A percentile compares a stretch with the other conserved stretches of the same genome.
Conservation (phyloP, 768 basidiomycete genomes). For the Podaxis sp. region DNA sequence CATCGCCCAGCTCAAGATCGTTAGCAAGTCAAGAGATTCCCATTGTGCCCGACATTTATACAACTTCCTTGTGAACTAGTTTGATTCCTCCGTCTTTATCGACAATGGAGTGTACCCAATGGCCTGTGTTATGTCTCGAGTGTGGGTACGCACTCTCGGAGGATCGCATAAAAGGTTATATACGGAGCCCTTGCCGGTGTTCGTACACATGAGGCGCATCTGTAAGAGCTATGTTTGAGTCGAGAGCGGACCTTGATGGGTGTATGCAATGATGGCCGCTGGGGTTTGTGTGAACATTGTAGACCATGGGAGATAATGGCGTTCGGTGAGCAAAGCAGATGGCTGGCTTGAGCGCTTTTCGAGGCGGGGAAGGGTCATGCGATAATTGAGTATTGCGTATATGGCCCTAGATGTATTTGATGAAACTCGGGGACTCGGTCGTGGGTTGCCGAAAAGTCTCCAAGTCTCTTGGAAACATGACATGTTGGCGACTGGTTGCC, state of each 20-base stretch:
- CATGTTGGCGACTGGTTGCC: too few species aligned
- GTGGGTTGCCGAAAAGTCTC: too few species aligned
- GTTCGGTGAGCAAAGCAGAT: background rate
- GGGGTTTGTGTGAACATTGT: background rate
- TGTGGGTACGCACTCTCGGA: background rate
- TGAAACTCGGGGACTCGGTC: too few species aligned
- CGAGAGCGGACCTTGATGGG: background rate
- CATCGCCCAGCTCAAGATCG: background rate
- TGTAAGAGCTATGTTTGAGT: background rate
- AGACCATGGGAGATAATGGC: background rate
- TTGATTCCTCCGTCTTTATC: background rate
- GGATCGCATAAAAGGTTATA: background rate
- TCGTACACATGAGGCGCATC: background rate
- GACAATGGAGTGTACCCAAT: background rate
- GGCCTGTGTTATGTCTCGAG: background rate
- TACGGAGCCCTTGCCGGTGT: background rate
- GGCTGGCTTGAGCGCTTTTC: background rate
- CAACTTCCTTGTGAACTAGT: background rate
- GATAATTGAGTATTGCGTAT: too few species aligned
- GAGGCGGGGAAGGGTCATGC: too few species aligned
- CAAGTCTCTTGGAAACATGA: too few species aligned
- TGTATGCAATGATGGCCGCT: background rate
- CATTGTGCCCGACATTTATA: background rate
- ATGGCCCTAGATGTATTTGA: too few species aligned
- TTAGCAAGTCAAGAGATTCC: background rate